Base-by-base conservation (phyloP, 1,139 yeast genomes). In the Candida sp. region DNA sequence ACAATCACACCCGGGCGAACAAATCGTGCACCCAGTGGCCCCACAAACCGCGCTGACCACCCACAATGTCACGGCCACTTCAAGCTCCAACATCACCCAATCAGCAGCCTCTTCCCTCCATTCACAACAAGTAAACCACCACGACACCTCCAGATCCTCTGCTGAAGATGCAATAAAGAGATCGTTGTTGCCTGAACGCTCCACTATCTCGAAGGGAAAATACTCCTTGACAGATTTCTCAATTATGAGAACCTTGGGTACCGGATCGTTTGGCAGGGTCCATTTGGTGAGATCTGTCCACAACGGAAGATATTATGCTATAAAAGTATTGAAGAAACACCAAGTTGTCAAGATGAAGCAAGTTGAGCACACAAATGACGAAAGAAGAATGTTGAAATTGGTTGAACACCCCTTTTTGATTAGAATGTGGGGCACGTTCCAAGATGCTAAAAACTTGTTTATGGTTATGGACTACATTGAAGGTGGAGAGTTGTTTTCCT, bases 381-480 rank as follows among this genome's bases (percentile, higher is more conserved):
- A 83, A 63, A 69, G 87, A 48, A 69, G 84, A 58, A 82, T 83
- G 74, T 66, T 83, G 54, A 79, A 82, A 53, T 68, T 81, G 54
- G 82, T 82, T 12, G 83, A 81, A 54, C 86, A 83, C 60, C 86
- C 87, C 7, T 83, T 82, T 55, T 74, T 83, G 54, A 82, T 81
- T 49, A 67, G 86, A 58, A 81, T 83, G 86, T 83, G 87, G 87
- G 87, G 87, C 7, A 83, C 87, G 2, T 83, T 78, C 61, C 86
- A 83, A 64, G 87, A 83, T 62, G 69, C 80, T 47, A 77, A 75
- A 55, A 80, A 80, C 54, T 70, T 83, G 50, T 83, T 82, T 61
- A 81, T 83, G 83, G 80, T 83, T 12, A 83, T 83, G 86, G 87
- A 83, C 61, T 83, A 81, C 62, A 81, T 83, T 54, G 87, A 83